Evolutionary conservation across 441 rosid species (phyloP).

Genomic region (Rhodomyrtus psidioides): DNA sequence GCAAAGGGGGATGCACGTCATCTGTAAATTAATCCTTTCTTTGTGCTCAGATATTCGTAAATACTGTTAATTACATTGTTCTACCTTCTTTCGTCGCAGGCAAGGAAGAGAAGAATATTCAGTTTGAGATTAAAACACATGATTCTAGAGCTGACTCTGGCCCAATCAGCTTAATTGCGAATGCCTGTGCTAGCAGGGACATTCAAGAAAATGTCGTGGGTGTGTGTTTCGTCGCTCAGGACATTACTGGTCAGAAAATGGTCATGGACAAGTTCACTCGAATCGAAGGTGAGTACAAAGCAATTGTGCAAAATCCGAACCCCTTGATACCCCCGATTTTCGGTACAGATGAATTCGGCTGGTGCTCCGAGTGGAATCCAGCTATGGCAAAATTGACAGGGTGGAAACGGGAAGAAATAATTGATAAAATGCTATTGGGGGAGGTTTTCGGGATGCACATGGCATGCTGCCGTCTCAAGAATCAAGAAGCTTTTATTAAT

Average conservation of each 20-base stretch:
- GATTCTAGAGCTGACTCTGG: constrained; percentile 45
- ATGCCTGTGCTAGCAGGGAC: constrained; percentile 91
- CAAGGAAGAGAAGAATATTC: constrained; percentile 72
- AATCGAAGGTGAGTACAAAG: constrained; percentile 93
- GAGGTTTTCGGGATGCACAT: constrained; percentile 74
- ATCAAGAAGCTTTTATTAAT: constrained; percentile 71
- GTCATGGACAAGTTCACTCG: constrained; percentile 95
- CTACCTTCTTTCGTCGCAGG: constrained; percentile 36
- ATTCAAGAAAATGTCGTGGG: constrained; percentile 79
- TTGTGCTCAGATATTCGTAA: not conserved
- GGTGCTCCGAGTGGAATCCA: constrained; percentile 97
- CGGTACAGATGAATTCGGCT: constrained; percentile 84
- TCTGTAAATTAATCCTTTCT: not conserved
- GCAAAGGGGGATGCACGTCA: not conserved
- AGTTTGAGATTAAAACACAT: constrained; percentile 79
- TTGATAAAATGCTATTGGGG: constrained; percentile 83
- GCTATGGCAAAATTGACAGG: constrained; percentile 81
- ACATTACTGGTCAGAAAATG: constrained; percentile 79
- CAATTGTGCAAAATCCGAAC: constrained; percentile 83
- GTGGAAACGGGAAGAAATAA: constrained; percentile 74
- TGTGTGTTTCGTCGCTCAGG: constrained; percentile 93
- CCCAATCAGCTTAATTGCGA: constrained; percentile 72
- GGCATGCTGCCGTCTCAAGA: constrained; percentile 76
- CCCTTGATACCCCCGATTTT: constrained; percentile 93
- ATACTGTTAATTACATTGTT: not conserved